Percentiles rank a stretch among this genome's conserved stretches.
Conservation (phyloP, 106 monocot species). For the Apostasia ramifera region DNA sequence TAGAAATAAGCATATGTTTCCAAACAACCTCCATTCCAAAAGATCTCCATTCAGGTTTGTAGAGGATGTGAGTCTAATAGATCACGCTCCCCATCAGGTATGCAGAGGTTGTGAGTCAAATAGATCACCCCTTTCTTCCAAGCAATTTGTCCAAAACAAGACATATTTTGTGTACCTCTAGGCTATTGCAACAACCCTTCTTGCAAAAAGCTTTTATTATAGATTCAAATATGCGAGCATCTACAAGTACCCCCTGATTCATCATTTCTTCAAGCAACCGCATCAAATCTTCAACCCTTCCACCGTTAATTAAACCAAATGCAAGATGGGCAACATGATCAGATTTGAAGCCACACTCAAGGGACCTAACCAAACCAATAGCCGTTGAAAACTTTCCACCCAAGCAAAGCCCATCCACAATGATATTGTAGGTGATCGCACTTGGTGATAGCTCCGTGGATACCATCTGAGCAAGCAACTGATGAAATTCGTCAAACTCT, state of each 20-base stretch:
- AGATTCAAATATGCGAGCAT: constrained; percentile 13
- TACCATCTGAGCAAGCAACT: constrained; percentile 23
- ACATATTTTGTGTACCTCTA: constrained; percentile 20
- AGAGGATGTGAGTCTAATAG: no score
- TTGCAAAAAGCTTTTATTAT: constrained; percentile 34
- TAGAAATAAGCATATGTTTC: no score
- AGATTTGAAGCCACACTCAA: constrained; percentile 19
- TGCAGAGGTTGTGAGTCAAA: no score
- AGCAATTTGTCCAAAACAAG: constrained; percentile 33
- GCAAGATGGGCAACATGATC: constrained; percentile 28
- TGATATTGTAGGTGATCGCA: constrained; percentile 28
- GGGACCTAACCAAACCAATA: constrained; percentile 18
- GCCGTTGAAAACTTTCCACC: constrained; percentile 30
- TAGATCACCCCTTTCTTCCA: not conserved
- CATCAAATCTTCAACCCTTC: constrained; percentile 7
- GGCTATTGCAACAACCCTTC: constrained; percentile 27
- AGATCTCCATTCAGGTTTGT: no score
- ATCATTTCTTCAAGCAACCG: constrained; percentile 25
- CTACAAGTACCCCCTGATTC: constrained; percentile 12
- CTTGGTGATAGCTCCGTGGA: constrained; percentile 23
- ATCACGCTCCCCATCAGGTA: no score
- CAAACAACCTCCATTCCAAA: no score
- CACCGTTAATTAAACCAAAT: constrained; percentile 31
- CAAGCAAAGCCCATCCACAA: constrained; percentile 45
- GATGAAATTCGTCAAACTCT: constrained; percentile 18